Evolutionary conservation across 352 stramenopile genomes (phyloP).

Genomic region (Hyaloperonospora brassicae): DNA sequence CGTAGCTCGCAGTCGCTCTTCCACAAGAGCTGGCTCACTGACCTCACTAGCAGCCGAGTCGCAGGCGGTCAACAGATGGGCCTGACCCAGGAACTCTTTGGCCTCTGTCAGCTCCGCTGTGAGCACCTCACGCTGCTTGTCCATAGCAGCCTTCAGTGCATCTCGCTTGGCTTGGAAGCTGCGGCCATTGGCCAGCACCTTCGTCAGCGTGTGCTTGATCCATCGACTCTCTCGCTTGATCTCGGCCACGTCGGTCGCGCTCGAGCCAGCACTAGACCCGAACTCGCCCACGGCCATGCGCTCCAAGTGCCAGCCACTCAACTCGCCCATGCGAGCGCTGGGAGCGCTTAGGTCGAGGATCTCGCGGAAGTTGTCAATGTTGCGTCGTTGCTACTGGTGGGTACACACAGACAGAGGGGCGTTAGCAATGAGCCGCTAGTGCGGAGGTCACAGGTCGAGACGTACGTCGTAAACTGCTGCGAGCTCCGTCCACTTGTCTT

Average conservation of each 20-base stretch:
- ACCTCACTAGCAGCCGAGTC: slow-evolving; percentile 37
- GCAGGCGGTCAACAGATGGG: slow-evolving; percentile 37
- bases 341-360: slow-evolving; percentile 68
- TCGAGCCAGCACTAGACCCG: slow-evolving; percentile 26
- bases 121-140: slow-evolving; percentile 62
- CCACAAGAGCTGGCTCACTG: slow-evolving; percentile 49
- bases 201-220: slow-evolving; percentile 50
- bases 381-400: slow-evolving; percentile 50
- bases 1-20: slow-evolving; percentile 53
- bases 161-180: slow-evolving; percentile 48
- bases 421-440: slow-evolving; percentile 5
- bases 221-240: slow-evolving; percentile 53
- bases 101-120: slow-evolving; percentile 50
- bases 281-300: slow-evolving; percentile 75
- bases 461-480: slow-evolving; percentile 63
- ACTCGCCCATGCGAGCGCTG: slow-evolving; percentile 42
- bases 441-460: slow-evolving; percentile 1
- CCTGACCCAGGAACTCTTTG: slow-evolving; percentile 68
- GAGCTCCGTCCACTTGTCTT: slow-evolving; percentile 63
- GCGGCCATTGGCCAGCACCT: slow-evolving; percentile 49
- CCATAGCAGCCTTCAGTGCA: slow-evolving; percentile 51
- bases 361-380: slow-evolving; percentile 66
- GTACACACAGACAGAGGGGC: not conserved
- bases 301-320: slow-evolving; percentile 74
- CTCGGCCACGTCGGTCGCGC: slow-evolving; percentile 34